Conservation (phyloP, 192 early-diverging fungal genomes). For the Backusella circina region DNA sequence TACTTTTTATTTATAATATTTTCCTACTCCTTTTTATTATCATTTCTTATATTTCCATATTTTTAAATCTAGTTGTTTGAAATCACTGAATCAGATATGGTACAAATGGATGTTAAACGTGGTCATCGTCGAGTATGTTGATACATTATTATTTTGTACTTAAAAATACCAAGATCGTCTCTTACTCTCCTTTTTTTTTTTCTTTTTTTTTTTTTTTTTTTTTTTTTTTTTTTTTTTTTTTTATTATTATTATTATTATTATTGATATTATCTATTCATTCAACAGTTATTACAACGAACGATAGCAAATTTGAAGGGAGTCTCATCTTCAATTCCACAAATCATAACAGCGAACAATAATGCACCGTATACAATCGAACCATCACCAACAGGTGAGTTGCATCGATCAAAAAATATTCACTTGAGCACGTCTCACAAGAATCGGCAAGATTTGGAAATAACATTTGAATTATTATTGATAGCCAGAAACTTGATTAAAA, state of each 20-base stretch:
- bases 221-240: neutral
- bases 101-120: constrained; percentile 35
- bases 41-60: neutral
- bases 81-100: constrained; percentile 36
- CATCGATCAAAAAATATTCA: neutral
- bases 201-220: neutral
- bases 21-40: neutral
- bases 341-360: neutral
- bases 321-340: constrained; percentile 9
- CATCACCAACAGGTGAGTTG: neutral
- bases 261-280: too few relatives aligned
- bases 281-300: constrained; percentile 39
- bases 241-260: too few relatives aligned
- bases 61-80: constrained; percentile 29
- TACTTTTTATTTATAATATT: neutral
- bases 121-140: constrained; percentile 41
- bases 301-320: constrained; percentile 24
- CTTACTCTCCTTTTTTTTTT: neutral
- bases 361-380: neutral
- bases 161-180: neutral
- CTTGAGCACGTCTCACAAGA: neutral
- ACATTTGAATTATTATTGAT: neutral
- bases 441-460: neutral
- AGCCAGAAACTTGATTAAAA: neutral
- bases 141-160: neutral